Evolutionary conservation across 2,329 filamentous ascomycete species (phyloP), one percentile per base, ranked within the genome.

Genomic region (Aureobasidium sp.): DNA sequence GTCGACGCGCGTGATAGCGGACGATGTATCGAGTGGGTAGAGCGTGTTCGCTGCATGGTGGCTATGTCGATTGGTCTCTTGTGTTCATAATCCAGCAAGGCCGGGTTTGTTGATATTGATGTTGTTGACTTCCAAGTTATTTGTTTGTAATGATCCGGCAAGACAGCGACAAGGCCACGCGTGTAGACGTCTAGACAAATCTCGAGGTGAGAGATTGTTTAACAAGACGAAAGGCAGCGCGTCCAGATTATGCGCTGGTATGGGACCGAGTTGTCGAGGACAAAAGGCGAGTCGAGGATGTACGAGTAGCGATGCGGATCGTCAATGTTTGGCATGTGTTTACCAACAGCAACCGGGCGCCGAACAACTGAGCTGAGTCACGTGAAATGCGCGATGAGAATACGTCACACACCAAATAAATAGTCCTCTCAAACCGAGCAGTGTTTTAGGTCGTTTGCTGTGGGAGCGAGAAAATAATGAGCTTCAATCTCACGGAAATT

Each of bases 1-100:
- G 65, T 66, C 32, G 65, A 66, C 50, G 65, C 65, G 48, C 65
- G 60, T 27, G 65, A 66, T 44, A 64, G 50, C 17, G 65, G 65
- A 27, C 65, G 55, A 27, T 66, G 60, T 50, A 64, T 63, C 36
- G 63, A 63, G 52, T 66, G 60, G 34, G 46, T 50, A 24, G 65
- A 66, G 50, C 65, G 61, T 48, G 60, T 64, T 37, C 65, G 65
- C 61, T 66, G 63, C 65, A 66, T 66, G 32, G 50, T 63, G 43
- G 55, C 65, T 61, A 64, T 66, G 50, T 43, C 63, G 59, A 26
- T 29, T 43, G 39, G 47, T n/a, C 27, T 51, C 37, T 51, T 26
- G 12, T 52, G 46, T 5, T 51, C 57, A 61, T 61, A 61, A 52
- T 52, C 57, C 46, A 36, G 44, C 36, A 41, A 24, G 37, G 56